Evolutionary conservation across 1,284 basidiomycete genomes (phyloP).

Genomic region (Cryptococcus sp.): DNA sequence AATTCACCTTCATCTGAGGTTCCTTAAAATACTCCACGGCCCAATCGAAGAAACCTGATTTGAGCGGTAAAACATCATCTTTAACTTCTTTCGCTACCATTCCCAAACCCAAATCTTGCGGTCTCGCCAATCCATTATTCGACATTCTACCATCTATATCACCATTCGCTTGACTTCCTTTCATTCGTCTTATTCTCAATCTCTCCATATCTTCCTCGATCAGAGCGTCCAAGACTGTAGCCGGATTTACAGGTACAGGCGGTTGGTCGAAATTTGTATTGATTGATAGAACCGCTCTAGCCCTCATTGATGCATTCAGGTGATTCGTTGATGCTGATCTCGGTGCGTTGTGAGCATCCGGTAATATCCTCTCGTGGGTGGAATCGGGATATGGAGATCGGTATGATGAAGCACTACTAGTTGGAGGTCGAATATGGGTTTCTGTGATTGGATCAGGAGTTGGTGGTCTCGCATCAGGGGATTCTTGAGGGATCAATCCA

Average conservation of each 20-base stretch:
- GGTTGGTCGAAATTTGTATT: constrained; percentile 5
- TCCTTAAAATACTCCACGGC: constrained; percentile 96
- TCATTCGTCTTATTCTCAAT: constrained; percentile 62
- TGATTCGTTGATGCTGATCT: constrained; percentile 1
- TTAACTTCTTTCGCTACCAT: constrained; percentile 50
- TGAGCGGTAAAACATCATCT: constrained; percentile 67
- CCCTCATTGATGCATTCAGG: constrained; percentile 6
- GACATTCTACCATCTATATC: constrained; percentile 34
- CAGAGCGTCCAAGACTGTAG: constrained; percentile 75
- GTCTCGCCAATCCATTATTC: constrained; percentile 40
- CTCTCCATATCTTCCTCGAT: constrained; percentile 89
- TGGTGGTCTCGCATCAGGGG: constrained; percentile 47
- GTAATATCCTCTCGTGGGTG: constrained; percentile 29
- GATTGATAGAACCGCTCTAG: constrained; percentile 10
- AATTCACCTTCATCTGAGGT: constrained; percentile 88
- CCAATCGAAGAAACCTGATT: constrained; percentile 92
- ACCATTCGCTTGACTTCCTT: constrained; percentile 41
- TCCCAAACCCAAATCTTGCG: constrained; percentile 43
- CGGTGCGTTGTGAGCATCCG: constrained; percentile 14
- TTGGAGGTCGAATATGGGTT: not conserved
- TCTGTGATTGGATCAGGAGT: constrained; percentile 33
- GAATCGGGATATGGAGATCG: constrained; percentile 40
- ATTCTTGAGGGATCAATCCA: constrained; percentile 27
- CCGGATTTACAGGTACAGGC: constrained; percentile 50
- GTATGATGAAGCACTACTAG: constrained; percentile 13